Percentiles rank a stretch among this genome's conserved stretches.
Conservation (phyloP, 2,329 filamentous ascomycete genomes). For the Lasiodiplodia hormozganensis region DNA sequence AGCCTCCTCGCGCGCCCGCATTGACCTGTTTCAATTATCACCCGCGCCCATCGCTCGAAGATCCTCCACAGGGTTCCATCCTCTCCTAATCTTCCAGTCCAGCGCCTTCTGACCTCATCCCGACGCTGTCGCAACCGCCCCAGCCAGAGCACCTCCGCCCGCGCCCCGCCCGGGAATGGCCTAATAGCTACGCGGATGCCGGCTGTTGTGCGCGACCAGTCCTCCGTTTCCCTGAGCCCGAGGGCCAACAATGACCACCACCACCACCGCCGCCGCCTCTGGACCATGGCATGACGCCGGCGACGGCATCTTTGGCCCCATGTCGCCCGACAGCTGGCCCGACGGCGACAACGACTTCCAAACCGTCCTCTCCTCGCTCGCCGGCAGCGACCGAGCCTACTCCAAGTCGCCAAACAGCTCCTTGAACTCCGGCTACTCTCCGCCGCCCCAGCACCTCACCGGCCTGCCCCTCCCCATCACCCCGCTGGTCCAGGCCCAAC, state of each 20-base stretch:
- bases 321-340: slow-evolving; percentile 27
- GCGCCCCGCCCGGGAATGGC: slow-evolving; percentile 8
- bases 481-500: slow-evolving; percentile 19
- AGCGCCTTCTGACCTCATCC: slow-evolving; percentile 14
- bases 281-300: slow-evolving; percentile 21
- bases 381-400: slow-evolving; percentile 28
- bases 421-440: slow-evolving; percentile 24
- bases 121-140: not conserved
- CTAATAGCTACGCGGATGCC: slow-evolving; percentile 11
- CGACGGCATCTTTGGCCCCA: slow-evolving; percentile 25
- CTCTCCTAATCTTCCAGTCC: not conserved
- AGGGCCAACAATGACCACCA: slow-evolving; percentile 22
- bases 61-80: slow-evolving; percentile 27
- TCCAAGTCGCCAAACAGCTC: slow-evolving; percentile 29
- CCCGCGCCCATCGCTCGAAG: slow-evolving; percentile 28
- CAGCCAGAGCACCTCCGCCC: not conserved
- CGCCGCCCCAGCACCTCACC: slow-evolving; percentile 17
- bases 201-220: not conserved
- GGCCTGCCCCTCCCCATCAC: slow-evolving; percentile 22
- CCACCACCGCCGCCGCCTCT: slow-evolving; percentile 5
- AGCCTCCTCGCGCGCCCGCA: slow-evolving; percentile 20
- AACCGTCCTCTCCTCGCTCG: slow-evolving; percentile 14
- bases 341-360: slow-evolving; percentile 21
- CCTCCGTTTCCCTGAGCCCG: slow-evolving; percentile 2
- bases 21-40: slow-evolving; percentile 25